Conservation (phyloP, 1,284 basidiomycete genomes). For the Heterobasidion occidentale region DNA sequence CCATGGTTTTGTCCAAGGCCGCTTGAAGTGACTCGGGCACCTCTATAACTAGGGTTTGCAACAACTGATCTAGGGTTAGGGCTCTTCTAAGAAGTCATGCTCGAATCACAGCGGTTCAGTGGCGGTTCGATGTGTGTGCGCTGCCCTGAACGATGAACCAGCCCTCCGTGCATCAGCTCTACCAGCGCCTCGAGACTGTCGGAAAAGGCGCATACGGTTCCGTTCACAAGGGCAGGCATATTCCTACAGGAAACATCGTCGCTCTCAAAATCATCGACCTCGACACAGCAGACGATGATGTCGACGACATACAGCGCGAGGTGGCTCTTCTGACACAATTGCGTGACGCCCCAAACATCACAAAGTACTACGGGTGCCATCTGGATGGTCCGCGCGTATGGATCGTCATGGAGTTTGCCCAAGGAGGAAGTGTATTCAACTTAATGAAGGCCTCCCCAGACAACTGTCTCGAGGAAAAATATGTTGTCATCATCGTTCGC, state of each 20-base stretch:
- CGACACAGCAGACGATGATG: slow-evolving; percentile 95
- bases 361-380: slow-evolving; percentile 94
- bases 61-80: neutral
- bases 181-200: slow-evolving; percentile 49
- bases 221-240: slow-evolving; percentile 89
- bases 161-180: slow-evolving; percentile 34
- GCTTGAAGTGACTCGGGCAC: neutral
- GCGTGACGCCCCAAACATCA: slow-evolving; percentile 85
- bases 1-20: slow-evolving; percentile 32
- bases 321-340: slow-evolving; percentile 90
- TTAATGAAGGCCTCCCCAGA: slow-evolving; percentile 82
- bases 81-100: too few species aligned
- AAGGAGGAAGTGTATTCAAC: slow-evolving; percentile 91
- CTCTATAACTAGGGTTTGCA: neutral
- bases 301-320: slow-evolving; percentile 94
- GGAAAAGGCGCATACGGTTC: slow-evolving; percentile 96
- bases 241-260: slow-evolving; percentile 79
- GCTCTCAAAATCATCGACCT: slow-evolving; percentile 98
- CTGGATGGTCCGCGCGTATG: slow-evolving; percentile 93
- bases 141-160: slow-evolving; percentile 8
- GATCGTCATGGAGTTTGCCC: slow-evolving; percentile 99
- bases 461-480: slow-evolving; percentile 83
- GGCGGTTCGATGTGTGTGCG: too few species aligned
- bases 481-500: slow-evolving; percentile 81
- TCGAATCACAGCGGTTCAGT: too few species aligned